phyloP scores from a whole-genome alignment of 345 rosid species.

The Rubroshorea leprosula region DNA sequence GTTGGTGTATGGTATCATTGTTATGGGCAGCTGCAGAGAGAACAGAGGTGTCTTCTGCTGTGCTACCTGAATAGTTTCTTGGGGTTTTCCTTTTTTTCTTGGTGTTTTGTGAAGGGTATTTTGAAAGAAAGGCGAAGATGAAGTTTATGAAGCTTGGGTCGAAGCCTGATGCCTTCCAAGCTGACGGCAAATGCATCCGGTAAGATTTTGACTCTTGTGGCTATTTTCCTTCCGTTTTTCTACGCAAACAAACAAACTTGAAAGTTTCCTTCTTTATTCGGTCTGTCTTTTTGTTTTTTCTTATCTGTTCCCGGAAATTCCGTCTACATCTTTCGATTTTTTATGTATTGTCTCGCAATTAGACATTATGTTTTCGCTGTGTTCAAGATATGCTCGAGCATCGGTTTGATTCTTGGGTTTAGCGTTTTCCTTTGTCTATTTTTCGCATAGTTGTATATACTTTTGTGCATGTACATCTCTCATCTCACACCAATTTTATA shows the following conservation, averaged over 20 bases:
- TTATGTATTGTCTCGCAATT: no score
- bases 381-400: not conserved
- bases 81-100: constrained; percentile 1
- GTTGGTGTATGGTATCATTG: not conserved
- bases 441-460: not conserved
- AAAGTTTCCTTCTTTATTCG: not conserved
- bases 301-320: not conserved
- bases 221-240: not conserved
- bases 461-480: not conserved
- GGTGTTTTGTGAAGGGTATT: constrained; percentile 5
- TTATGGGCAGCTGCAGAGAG: constrained; percentile 15
- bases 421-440: not conserved
- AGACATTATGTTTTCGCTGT: no score
- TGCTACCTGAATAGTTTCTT: constrained; percentile 15
- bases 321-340: no score
- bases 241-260: not conserved
- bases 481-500: not conserved
- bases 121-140: constrained; percentile 39
- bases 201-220: constrained; percentile 23
- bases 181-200: constrained; percentile 70
- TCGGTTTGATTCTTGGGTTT: not conserved
- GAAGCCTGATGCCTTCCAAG: constrained; percentile 81
- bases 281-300: not conserved
- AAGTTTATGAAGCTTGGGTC: constrained; percentile 96
- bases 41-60: constrained; percentile 14